phyloP scores from a whole-genome alignment of 2,329 filamentous ascomycete genomes.

The Colletotrichum lini region DNA sequence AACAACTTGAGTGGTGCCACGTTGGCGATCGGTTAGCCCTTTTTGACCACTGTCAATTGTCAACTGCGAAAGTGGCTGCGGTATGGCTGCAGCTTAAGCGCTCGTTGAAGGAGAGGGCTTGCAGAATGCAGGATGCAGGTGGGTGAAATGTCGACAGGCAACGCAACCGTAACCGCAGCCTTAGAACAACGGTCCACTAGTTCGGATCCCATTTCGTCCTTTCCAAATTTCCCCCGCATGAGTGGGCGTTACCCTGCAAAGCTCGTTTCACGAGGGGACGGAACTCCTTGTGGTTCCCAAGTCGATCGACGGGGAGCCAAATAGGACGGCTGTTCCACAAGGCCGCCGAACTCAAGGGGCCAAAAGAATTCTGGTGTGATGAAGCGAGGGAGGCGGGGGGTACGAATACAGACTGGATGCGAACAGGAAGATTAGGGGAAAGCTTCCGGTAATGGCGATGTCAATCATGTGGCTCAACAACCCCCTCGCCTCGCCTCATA shows the following conservation, averaged over 20 bases:
- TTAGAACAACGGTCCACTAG: not conserved
- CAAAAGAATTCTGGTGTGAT: conserved; percentile 9
- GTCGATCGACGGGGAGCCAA: conserved; percentile 25
- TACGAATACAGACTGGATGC: not conserved
- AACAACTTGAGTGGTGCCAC: conserved; percentile 38
- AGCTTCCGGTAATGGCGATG: not conserved
- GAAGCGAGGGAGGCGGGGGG: conserved; percentile 4
- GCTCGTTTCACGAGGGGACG: conserved; percentile 26
- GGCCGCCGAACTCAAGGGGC: not conserved
- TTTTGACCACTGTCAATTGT: not conserved
- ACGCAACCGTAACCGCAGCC: too few relatives aligned
- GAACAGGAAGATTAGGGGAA: conserved; percentile 15
- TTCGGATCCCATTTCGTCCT: conserved; percentile 15
- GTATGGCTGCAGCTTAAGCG: conserved; percentile 34
- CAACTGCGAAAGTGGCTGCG: not conserved
- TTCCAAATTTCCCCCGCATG: conserved; percentile 22
- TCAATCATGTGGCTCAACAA: conserved; percentile 2
- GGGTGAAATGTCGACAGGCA: too few relatives aligned
- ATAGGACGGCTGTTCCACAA: not conserved
- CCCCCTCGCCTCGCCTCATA: not conserved
- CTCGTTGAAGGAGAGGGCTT: conserved; percentile 9
- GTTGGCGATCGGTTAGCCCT: conserved; percentile 28
- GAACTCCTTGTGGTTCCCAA: conserved; percentile 18
- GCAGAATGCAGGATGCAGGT: conserved; percentile 26
- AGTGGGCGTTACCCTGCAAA: conserved; percentile 26